Conservation (phyloP, 2,329 filamentous ascomycete species). For the Colletotrichum sp. region DNA sequence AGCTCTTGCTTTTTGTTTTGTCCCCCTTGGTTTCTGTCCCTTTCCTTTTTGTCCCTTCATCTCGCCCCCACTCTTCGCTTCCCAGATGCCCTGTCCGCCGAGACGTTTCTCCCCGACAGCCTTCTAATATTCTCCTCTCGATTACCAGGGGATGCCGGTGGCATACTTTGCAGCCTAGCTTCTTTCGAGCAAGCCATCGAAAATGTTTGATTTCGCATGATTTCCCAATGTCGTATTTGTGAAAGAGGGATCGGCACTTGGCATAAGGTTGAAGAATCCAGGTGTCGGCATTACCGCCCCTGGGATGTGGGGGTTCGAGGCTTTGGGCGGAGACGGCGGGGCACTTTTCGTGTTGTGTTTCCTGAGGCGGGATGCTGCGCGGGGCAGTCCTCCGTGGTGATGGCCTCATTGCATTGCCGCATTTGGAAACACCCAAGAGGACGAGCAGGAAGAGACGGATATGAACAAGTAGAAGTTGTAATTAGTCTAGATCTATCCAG, state of each 20-base stretch:
- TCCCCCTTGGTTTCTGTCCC: neutral
- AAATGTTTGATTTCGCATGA: neutral
- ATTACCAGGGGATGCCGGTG: neutral
- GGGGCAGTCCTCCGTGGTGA: neutral
- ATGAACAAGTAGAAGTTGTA: neutral
- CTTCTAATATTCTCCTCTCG: neutral
- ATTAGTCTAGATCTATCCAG: conserved; percentile 7
- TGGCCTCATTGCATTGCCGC: rapidly evolving
- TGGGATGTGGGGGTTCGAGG: neutral
- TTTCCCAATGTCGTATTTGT: neutral
- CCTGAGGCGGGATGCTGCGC: neutral
- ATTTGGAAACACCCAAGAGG: neutral
- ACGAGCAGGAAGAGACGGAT: rapidly evolving
- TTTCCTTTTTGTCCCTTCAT: neutral
- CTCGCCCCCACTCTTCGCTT: neutral
- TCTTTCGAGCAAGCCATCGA: neutral
- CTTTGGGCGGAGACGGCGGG: neutral
- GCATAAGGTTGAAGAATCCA: neutral
- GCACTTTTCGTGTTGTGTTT: neutral
- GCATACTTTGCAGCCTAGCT: neutral
- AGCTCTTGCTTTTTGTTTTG: neutral
- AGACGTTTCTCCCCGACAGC: neutral
- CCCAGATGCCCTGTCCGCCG: neutral
- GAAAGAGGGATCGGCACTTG: neutral
- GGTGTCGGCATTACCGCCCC: neutral